These are phyloP conservation scores for Cicer yamashitae DNA, from an alignment of 306 rosid species.

Conservation along the genomic window DNA sequence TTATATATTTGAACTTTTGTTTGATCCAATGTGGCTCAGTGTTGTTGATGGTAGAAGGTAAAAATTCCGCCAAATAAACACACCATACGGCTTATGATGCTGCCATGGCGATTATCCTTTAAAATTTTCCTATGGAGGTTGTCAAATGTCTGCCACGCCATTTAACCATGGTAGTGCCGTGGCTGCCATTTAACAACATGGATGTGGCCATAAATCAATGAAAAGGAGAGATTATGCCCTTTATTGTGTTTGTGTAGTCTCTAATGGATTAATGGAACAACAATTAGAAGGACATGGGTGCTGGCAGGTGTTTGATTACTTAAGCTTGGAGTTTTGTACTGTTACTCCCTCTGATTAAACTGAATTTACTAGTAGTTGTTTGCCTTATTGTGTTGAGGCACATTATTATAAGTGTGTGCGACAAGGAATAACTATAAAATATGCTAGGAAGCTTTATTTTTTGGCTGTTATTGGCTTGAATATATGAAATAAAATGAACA, in stretches of 20 bases:
- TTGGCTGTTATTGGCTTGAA: background rate
- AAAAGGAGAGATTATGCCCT: conserved; percentile 13
- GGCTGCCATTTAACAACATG: too few relatives aligned
- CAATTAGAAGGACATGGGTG: conserved; percentile 25
- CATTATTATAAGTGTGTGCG: background rate
- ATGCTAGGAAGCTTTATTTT: background rate
- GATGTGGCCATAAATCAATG: background rate
- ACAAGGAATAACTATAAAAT: background rate
- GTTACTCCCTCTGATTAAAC: background rate
- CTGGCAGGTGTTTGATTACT: conserved; percentile 12
- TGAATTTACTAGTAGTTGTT: conserved; percentile 5
- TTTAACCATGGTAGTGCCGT: too few relatives aligned
- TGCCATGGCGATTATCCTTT: too few relatives aligned
- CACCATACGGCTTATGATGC: too few relatives aligned
- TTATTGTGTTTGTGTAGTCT: conserved; percentile 17
- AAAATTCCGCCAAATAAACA: too few relatives aligned
- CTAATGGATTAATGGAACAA: conserved; percentile 10
- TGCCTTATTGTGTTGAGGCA: background rate
- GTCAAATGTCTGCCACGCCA: too few relatives aligned
- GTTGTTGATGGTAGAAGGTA: too few relatives aligned
- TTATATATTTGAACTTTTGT: conserved; percentile 33
- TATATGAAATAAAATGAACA: background rate
- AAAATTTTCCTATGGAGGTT: too few relatives aligned
- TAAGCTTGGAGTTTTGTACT: conserved; percentile 24
- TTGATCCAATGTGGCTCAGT: conserved; percentile 8